phyloP scores from a whole-genome alignment of 2,329 filamentous ascomycete species.

The Pseudogymnoascus sp. region DNA sequence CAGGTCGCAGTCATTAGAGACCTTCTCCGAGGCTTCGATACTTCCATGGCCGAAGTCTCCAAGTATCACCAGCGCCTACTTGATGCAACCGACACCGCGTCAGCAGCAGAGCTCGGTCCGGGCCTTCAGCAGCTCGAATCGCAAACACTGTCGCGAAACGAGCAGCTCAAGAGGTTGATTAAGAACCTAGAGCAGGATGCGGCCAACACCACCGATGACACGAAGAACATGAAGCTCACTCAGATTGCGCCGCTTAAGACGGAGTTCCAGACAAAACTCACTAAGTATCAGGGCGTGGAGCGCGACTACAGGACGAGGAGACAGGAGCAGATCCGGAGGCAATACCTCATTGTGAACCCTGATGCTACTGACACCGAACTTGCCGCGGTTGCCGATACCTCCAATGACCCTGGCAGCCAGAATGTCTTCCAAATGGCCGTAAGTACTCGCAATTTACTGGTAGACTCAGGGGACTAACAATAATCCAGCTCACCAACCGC shows the following conservation, averaged over 20 bases:
- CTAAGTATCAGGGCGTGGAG: slow-evolving; percentile 66
- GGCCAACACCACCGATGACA: slow-evolving; percentile 51
- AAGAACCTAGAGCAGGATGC: slow-evolving; percentile 67
- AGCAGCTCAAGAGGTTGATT: slow-evolving; percentile 72
- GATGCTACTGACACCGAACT: slow-evolving; percentile 66
- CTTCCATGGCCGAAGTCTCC: slow-evolving; percentile 60
- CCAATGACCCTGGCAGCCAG: slow-evolving; percentile 69
- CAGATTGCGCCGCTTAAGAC: slow-evolving; percentile 66
- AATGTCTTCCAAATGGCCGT: slow-evolving; percentile 79
- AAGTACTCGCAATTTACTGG: slow-evolving; percentile 31
- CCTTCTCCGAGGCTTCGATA: slow-evolving; percentile 60
- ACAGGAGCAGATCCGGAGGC: slow-evolving; percentile 69
- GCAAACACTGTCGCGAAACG: slow-evolving; percentile 65
- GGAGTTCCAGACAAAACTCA: slow-evolving; percentile 64
- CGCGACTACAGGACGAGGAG: slow-evolving; percentile 63
- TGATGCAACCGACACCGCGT: slow-evolving; percentile 51
- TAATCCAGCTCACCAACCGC: slow-evolving; percentile 47
- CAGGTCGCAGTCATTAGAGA: slow-evolving; percentile 60
- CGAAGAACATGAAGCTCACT: slow-evolving; percentile 59
- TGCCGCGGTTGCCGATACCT: slow-evolving; percentile 61
- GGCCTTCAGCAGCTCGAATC: slow-evolving; percentile 58
- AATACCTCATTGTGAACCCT: slow-evolving; percentile 76
- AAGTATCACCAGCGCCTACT: slow-evolving; percentile 66
- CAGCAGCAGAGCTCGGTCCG: slow-evolving; percentile 40
- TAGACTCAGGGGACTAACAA: slow-evolving; percentile 4